A percentile compares a stretch with the other conserved stretches of the same genome.
Evolutionary conservation across 441 rosid genomes (phyloP).

Genomic region (Gossypium trilobum): DNA sequence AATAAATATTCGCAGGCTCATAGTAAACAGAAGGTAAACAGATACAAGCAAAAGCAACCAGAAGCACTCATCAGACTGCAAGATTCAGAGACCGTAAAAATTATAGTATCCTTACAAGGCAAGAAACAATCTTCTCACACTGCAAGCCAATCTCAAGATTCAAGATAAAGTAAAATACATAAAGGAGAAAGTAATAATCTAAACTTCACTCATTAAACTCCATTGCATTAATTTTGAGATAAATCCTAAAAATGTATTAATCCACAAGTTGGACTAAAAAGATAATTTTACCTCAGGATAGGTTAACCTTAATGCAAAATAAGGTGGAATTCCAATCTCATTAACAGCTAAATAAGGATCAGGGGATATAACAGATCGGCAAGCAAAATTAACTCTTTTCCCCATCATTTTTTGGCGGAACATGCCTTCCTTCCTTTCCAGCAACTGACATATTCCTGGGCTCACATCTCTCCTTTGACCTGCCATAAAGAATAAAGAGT

Average conservation of each 20-base stretch:
- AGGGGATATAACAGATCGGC: conserved; percentile 97
- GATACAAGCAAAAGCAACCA: not conserved
- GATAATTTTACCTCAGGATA: conserved; percentile 77
- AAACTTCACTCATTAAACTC: conserved; percentile 2
- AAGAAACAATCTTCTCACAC: not conserved
- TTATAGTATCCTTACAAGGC: not conserved
- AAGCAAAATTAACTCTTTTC: conserved; percentile 94
- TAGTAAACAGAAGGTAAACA: not conserved
- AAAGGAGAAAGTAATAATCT: not conserved
- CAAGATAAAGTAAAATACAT: not conserved
- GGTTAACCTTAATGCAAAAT: conserved; percentile 75
- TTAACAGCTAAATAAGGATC: conserved; percentile 94
- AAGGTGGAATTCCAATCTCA: conserved; percentile 97
- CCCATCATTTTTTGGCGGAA: conserved; percentile 99
- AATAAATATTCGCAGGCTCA: not conserved
- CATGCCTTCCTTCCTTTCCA: conserved; percentile 94
- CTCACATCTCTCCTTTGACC: conserved; percentile 55
- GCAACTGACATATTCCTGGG: conserved; percentile 79
- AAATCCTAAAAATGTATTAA: conserved; percentile 1
- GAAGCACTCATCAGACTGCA: not conserved
- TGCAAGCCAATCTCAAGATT: not conserved
- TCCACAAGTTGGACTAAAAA: not conserved
- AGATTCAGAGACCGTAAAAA: not conserved
- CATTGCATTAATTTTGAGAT: not conserved
- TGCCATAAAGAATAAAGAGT: conserved; percentile 19